These are phyloP conservation scores for Macrophomina phaseolina DNA, from an alignment of 2,329 filamentous ascomycete species.

Conservation along the genomic window DNA sequence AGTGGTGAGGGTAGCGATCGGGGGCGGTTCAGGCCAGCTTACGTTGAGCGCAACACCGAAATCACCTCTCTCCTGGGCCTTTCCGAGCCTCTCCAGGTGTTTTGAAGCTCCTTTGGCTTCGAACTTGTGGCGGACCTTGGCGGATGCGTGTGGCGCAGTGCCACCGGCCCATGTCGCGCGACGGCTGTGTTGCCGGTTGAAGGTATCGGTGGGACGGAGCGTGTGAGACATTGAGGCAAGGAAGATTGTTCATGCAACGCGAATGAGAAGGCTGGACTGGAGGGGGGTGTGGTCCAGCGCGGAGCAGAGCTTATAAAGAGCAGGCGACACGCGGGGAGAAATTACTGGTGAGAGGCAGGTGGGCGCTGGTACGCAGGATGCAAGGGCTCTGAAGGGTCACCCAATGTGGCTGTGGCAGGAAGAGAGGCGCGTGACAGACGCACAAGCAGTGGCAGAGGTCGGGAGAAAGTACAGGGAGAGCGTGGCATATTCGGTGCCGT, in stretches of 20 bases:
- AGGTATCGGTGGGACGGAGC: slow-evolving; percentile 9
- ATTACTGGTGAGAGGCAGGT: background rate
- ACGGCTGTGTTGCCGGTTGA: slow-evolving; percentile 17
- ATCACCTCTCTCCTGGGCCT: slow-evolving; percentile 30
- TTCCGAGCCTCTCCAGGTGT: slow-evolving; percentile 32
- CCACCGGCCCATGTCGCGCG: slow-evolving; percentile 25
- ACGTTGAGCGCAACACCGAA: slow-evolving; percentile 33
- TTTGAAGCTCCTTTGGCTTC: slow-evolving; percentile 36
- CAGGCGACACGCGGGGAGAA: slow-evolving; percentile 12
- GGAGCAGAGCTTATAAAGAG: slow-evolving; percentile 7
- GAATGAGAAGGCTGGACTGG: background rate
- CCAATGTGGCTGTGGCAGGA: slow-evolving; percentile 3
- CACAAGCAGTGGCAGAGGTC: background rate
- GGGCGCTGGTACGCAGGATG: background rate
- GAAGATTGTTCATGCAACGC: background rate
- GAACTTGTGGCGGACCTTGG: slow-evolving; percentile 35
- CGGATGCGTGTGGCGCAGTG: background rate
- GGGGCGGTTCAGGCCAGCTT: background rate
- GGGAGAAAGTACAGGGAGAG: background rate
- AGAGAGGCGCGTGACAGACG: slow-evolving; percentile 20
- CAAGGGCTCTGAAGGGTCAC: slow-evolving; percentile 16
- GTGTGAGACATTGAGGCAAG: slow-evolving; percentile 25
- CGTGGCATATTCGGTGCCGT: background rate
- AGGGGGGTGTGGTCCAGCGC: background rate
- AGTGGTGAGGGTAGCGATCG: background rate